These are phyloP conservation scores for Starmerella khaoyaiensis DNA, from an alignment of 805 yeast genomes.

Conservation along the genomic window DNA sequence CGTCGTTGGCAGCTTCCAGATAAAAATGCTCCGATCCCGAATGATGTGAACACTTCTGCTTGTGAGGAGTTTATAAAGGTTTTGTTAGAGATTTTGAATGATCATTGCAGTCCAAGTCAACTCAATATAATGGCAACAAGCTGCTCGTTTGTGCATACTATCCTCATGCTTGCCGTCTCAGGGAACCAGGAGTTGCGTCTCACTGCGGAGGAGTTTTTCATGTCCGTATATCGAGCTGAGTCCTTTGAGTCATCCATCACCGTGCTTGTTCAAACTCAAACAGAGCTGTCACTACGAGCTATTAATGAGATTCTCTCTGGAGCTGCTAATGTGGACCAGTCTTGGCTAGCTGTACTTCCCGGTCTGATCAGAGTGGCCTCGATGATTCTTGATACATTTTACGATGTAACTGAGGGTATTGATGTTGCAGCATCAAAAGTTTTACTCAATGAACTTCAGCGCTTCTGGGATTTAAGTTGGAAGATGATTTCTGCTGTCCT, in stretches of 20 bases:
- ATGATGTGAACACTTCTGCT: background rate
- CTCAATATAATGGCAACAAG: constrained; percentile 2
- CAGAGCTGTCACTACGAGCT: constrained; percentile 2
- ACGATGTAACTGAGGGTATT: constrained; percentile 14
- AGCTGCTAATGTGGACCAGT: constrained; percentile 2
- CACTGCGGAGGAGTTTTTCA: constrained; percentile 12
- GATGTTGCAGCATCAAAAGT: constrained; percentile 7
- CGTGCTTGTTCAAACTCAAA: background rate
- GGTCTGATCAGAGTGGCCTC: constrained; percentile 10
- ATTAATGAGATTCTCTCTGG: constrained; percentile 5
- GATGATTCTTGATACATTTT: constrained; percentile 9
- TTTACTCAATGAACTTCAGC: constrained; percentile 1
- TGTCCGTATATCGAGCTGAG: constrained; percentile 5
- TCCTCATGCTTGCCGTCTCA: constrained; percentile 5
- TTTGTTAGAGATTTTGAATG: constrained; percentile 8
- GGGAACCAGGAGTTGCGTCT: constrained; percentile 10
- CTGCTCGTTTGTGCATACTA: constrained; percentile 1
- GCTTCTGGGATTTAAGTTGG: constrained; percentile 68
- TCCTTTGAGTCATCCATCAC: constrained; percentile 1
- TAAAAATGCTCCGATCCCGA: too few species aligned
- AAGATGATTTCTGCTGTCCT: constrained; percentile 54
- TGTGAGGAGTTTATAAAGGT: constrained; percentile 2
- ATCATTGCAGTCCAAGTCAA: constrained; percentile 1
- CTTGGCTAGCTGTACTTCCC: constrained; percentile 13
- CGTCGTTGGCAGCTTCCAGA: constrained; percentile 3